Evolutionary conservation across 129 eudicot species (phyloP), one percentile per base, ranked within the genome.

Genomic region (Mikania micrantha): DNA sequence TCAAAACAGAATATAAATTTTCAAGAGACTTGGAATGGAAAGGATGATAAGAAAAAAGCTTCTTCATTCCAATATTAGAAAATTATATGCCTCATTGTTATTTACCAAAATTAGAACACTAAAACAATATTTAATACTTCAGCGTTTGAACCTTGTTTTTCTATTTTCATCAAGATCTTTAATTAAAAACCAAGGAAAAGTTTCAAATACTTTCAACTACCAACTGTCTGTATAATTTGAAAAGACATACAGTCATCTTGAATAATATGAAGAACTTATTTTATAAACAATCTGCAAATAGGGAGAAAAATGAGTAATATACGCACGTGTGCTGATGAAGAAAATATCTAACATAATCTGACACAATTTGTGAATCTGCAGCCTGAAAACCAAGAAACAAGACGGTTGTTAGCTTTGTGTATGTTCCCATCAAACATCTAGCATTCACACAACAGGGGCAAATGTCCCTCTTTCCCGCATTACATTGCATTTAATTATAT

Each of bases 261-360:
- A 19, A 56, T 53, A 12, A 53, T 24, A 10, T 24, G 13, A 5
- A 53, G 60, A 53, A 5, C 60, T 13, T 27, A 11, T n/a, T 53
- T 53, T 53, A 12, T 56, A 56, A 56, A 3, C 10, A 56, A 13
- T 17, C 25, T 48, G 19, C 36, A 56, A 13, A 56, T 4, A 56
- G 20, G 7, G 15, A 56, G 10, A 56, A 27, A 27, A 27, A 15
- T 0, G 8, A 12, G 17, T 25, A 12, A 56, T 56, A 25, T 27
- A 56, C 62, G 27, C 38, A 56, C 62, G 62, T 56, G 62, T 56
- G 62, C 62, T 56, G 62, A 56, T 56, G 62, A 56, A 56, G 62
- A 56, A 56, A 56, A 56, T 56, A 56, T 56, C 62, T 56, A 56
- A 56, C 62, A 56, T 56, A 56, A 56, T 56, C 62, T 56, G 62